Percentiles rank a stretch among this genome's conserved stretches.
Evolutionary conservation across 176 grass and related monocot genomes (phyloP).

Genomic region (Zea mays): Zm-B73-REFERENCE-NAM-5.0 NC_050096.1:11482501-11483000

Average conservation of each 20-base stretch:
- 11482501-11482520: slow-evolving; percentile 87
- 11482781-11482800: slow-evolving; percentile 87
- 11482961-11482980: slow-evolving; percentile 43
- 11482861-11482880: slow-evolving; percentile 84
- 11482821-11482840: slow-evolving; percentile 88
- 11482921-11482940: slow-evolving; percentile 94
- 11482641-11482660: slow-evolving; percentile 57
- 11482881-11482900: slow-evolving; percentile 89
- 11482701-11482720: slow-evolving; percentile 26
- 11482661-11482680: slow-evolving; percentile 7
- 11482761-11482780: slow-evolving; percentile 95
- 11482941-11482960: slow-evolving; percentile 93
- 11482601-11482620: slow-evolving; percentile 97
- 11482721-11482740: slow-evolving; percentile 80
- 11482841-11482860: slow-evolving; percentile 96
- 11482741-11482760: slow-evolving; percentile 90
- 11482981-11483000: slow-evolving; percentile 5
- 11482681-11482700: background rate
- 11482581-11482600: slow-evolving; percentile 97
- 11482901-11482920: slow-evolving; percentile 92
- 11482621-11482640: slow-evolving; percentile 85
- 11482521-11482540: slow-evolving; percentile 97
- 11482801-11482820: slow-evolving; percentile 99
- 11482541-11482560: slow-evolving; percentile 85
- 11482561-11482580: slow-evolving; percentile 92